A percentile compares a stretch with the other conserved stretches of the same genome.
Evolutionary conservation across 179 eudicot species (phyloP).

Genomic region (Monotropa hypopitys): DNA sequence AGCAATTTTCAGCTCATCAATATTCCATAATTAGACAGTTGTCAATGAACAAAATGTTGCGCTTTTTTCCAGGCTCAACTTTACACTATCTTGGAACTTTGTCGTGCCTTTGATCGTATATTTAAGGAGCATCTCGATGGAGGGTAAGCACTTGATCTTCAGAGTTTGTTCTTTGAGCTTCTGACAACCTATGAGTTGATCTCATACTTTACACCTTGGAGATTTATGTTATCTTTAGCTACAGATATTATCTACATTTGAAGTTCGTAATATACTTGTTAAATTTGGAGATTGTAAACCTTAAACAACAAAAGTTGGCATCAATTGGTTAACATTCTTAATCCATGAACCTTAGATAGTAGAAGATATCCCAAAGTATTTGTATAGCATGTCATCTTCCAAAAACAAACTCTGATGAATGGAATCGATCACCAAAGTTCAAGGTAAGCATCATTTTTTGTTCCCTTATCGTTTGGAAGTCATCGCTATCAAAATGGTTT

Average conservation of each 20-base stretch:
- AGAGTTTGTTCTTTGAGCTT: neutral
- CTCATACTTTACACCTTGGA: neutral
- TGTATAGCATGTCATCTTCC: neutral
- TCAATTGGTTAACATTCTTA: neutral
- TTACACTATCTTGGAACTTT: slow-evolving; percentile 78
- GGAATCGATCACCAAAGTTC: neutral
- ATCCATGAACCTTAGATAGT: neutral
- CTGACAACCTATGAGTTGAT: neutral
- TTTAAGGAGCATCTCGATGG: slow-evolving; percentile 95
- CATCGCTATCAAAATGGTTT: neutral
- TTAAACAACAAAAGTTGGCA: neutral
- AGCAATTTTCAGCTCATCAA: slow-evolving; percentile 15
- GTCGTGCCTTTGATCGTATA: slow-evolving; percentile 80
- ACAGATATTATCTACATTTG: neutral
- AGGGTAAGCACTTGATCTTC: slow-evolving; percentile 39
- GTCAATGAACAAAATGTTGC: slow-evolving; percentile 8
- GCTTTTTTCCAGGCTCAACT: slow-evolving; percentile 52
- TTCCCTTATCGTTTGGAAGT: neutral
- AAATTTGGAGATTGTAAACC: neutral
- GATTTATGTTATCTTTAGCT: neutral
- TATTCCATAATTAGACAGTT: neutral
- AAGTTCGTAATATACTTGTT: neutral
- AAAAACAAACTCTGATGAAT: neutral
- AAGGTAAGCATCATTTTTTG: neutral
- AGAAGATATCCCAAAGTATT: neutral